Conservation (phyloP, 2,329 filamentous ascomycete genomes). For the Cylindrodendrum hubeiense region DNA sequence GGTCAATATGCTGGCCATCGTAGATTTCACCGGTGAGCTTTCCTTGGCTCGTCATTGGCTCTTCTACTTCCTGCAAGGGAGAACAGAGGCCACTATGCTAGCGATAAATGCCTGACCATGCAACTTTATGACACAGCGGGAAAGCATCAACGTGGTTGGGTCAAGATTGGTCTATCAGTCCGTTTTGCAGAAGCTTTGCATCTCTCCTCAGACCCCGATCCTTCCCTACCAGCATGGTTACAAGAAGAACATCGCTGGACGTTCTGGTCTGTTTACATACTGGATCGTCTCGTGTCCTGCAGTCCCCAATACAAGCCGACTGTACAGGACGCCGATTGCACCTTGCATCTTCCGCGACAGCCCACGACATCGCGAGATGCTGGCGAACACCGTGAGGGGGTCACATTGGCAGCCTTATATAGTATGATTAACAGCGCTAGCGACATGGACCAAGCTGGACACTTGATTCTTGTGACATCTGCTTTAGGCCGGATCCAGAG, state of each 20-base stretch:
- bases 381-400: background rate
- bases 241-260: background rate
- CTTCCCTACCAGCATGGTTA: background rate
- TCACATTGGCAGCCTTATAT: background rate
- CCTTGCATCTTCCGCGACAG: background rate
- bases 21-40: background rate
- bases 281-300: background rate
- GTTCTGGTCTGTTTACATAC: constrained; percentile 1
- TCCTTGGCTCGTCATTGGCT: background rate
- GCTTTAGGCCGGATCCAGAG: background rate
- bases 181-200: constrained; percentile 1
- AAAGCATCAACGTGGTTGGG: background rate
- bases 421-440: background rate
- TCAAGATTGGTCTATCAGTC: background rate
- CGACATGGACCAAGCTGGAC: background rate
- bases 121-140: no score
- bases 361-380: background rate
- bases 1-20: background rate
- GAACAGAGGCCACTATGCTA: no score
- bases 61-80: no score
- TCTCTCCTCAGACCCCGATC: background rate
- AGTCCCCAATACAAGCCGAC: background rate
- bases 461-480: background rate
- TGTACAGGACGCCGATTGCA: background rate
- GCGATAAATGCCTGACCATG: no score